Base-by-base conservation (phyloP, 2,329 filamentous ascomycete genomes). In the Penicillium sp. region DNA sequence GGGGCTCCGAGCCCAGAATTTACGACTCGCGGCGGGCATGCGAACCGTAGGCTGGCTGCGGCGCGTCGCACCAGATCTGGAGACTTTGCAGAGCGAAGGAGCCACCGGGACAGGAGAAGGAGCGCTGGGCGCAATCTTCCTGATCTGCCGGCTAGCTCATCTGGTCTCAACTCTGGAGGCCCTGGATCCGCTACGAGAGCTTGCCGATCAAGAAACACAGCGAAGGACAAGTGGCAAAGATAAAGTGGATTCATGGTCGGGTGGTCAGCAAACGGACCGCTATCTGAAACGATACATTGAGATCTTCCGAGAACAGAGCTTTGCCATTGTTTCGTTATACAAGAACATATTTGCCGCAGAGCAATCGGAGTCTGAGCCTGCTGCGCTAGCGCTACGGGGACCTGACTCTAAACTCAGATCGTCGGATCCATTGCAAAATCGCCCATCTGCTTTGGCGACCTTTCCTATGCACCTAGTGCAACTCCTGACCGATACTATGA, bases 231-330 rank as follows among this genome's bases (percentile, higher is more conserved):
- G 68, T 23, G 63, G 59, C 50, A 64, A 65, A 14, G 65, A 65
- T 44, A 69, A 66, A 43, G 62, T 69, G 58, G 39, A 59, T 52
- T n/a, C 67, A 2, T 77, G 74, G 75, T 72, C 73, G 0, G 69
- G 86, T 1, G 93, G 93, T 0, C 92, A 96, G 69, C 95, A 98
- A 73, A 97, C 93, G 1, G 95, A 98, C 74, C 85, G 92, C 51
- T 99, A 92, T 68, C 79, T 99, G 44, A 99, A 98, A 75, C 85
- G 93, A 48, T 99, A 96, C 75, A 91, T 99, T 67, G 95, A 99
- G 72, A 92, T 99, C 27, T 98, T 98, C 73, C 89, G 95, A 52
- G 95, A 99, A 75, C 95, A 99, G 75, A 96, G 91, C 71, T 99
- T 99, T 73, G 90, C 89, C 44, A 96, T 98, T 59, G 87, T 98